Percentiles rank a stretch among this genome's conserved stretches.
Conservation (phyloP, 306 rosid genomes). For the Clitoria ternatea region DNA sequence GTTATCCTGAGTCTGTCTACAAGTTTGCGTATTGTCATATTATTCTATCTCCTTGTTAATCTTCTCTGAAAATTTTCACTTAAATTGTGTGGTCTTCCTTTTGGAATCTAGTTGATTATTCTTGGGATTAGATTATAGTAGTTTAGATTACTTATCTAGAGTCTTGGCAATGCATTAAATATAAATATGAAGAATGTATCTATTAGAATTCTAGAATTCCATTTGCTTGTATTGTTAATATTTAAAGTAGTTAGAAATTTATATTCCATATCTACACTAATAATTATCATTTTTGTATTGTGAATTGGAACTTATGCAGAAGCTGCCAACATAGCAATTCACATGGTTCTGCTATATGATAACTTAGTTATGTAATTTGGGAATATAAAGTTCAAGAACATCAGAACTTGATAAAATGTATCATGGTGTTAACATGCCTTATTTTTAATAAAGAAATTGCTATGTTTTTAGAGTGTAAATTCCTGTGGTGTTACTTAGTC, state of each 20-base stretch:
- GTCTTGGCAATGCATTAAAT: not conserved
- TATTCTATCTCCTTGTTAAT: not conserved
- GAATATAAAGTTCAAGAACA: not conserved
- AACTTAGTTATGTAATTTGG: not conserved
- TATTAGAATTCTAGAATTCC: slow-evolving; percentile 15
- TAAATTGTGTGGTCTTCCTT: not conserved
- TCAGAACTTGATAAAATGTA: not conserved
- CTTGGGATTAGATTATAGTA: not conserved
- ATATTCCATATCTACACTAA: not conserved
- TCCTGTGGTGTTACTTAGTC: slow-evolving; percentile 4
- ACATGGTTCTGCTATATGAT: not conserved
- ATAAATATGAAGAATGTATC: not conserved
- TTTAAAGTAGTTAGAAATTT: slow-evolving; percentile 3
- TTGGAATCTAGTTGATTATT: not conserved
- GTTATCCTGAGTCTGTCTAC: too few species aligned
- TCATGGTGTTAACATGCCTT: not conserved
- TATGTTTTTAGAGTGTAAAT: slow-evolving; percentile 12
- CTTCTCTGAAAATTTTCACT: slow-evolving; percentile 12
- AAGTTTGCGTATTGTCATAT: too few species aligned
- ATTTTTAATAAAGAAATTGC: not conserved
- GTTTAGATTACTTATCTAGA: not conserved
- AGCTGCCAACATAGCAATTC: not conserved
- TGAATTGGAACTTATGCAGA: not conserved
- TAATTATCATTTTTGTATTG: not conserved
- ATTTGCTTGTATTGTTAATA: not conserved